A percentile compares a stretch with the other conserved stretches of the same genome.
These are phyloP conservation scores for Handroanthus guayacan DNA, from an alignment of 257 asterid genomes.

Conservation along the genomic window DNA sequence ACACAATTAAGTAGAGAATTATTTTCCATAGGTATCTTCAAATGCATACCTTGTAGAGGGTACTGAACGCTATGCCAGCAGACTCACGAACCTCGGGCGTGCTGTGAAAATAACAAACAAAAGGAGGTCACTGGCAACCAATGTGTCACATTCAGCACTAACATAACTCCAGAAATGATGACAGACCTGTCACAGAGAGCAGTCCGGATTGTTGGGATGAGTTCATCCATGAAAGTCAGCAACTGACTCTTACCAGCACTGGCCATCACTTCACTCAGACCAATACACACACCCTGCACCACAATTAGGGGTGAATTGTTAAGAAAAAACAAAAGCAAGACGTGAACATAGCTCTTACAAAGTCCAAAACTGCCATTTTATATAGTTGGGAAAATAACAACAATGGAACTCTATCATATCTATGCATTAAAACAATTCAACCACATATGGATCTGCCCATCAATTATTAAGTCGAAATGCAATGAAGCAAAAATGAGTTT, in stretches of 20 bases:
- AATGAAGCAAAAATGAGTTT: conserved; percentile 12
- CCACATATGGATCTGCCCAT: not conserved
- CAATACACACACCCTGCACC: conserved; percentile 95
- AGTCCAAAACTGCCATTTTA: not conserved
- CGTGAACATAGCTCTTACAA: conserved; percentile 8
- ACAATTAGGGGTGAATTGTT: conserved; percentile 29
- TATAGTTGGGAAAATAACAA: not conserved
- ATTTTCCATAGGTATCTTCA: conserved; percentile 13
- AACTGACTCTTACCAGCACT: conserved; percentile 96
- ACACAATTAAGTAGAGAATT: conserved; percentile 24
- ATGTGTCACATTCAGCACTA: conserved; percentile 21
- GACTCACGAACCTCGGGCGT: conserved; percentile 90
- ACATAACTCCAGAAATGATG: conserved; percentile 30
- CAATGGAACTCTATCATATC: not conserved
- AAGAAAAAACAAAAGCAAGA: conserved; percentile 18
- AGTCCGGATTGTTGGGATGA: conserved; percentile 90
- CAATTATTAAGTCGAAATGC: conserved; percentile 1
- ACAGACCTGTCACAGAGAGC: conserved; percentile 97
- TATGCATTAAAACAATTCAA: not conserved
- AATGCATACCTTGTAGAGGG: conserved; percentile 86
- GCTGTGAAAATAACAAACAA: conserved; percentile 52
- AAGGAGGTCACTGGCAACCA: conserved; percentile 31
- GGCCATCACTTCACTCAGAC: conserved; percentile 98
- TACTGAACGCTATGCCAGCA: conserved; percentile 95
- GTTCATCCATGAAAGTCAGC: conserved; percentile 83